Conservation (phyloP, 116 monocot species). For the Dioscorea cayenensis region DNA sequence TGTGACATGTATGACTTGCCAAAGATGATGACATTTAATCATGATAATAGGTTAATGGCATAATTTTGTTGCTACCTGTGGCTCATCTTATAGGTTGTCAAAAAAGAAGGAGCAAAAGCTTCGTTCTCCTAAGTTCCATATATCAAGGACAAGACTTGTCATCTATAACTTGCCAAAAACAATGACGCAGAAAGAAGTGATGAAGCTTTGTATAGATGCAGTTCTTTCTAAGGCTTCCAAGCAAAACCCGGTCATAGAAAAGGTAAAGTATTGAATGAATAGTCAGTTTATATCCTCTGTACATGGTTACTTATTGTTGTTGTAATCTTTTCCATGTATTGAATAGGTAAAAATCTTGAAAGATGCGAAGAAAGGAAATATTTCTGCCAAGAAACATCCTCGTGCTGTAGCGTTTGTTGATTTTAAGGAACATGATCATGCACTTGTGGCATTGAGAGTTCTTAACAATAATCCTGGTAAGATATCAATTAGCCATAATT, state of each 20-base stretch:
- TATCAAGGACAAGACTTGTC: slow-evolving; percentile 82
- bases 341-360: slow-evolving; percentile 87
- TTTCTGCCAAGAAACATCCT: slow-evolving; percentile 36
- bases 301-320: background rate
- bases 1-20: too few relatives aligned
- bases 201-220: slow-evolving; percentile 68
- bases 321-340: slow-evolving; percentile 2
- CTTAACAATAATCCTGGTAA: slow-evolving; percentile 98
- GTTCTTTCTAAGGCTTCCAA: slow-evolving; percentile 87
- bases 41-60: too few relatives aligned
- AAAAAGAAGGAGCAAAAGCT: slow-evolving; percentile 69
- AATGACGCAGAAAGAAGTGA: slow-evolving; percentile 66
- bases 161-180: slow-evolving; percentile 90
- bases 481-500: background rate
- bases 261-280: slow-evolving; percentile 29
- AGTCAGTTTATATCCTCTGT: background rate
- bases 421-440: slow-evolving; percentile 92
- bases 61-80: background rate
- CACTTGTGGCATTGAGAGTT: slow-evolving; percentile 91
- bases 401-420: slow-evolving; percentile 95
- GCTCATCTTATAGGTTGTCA: slow-evolving; percentile 40
- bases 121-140: slow-evolving; percentile 76
- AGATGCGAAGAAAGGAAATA: slow-evolving; percentile 62
- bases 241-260: slow-evolving; percentile 71
- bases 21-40: too few relatives aligned